Evolutionary conservation across 2,329 filamentous ascomycete genomes (phyloP).

Genomic region (Penicillium paneum): DNA sequence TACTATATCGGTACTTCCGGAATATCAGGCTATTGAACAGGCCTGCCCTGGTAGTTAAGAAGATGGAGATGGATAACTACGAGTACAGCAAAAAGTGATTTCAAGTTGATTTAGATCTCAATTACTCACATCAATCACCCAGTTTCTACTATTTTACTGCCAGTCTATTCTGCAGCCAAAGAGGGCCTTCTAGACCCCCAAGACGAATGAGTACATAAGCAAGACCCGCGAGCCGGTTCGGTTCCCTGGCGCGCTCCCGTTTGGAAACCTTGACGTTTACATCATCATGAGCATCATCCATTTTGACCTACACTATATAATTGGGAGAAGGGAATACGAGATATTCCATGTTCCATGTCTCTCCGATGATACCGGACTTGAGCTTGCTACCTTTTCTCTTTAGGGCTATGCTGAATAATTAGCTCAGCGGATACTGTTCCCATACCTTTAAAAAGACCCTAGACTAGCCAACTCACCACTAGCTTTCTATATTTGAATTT

Average conservation of each 20-base stretch:
- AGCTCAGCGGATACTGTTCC: not conserved
- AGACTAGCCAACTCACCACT: not conserved
- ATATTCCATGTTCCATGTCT: not conserved
- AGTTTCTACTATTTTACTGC: not conserved
- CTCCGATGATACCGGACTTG: not conserved
- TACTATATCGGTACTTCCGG: not conserved
- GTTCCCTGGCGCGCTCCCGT: slow-evolving; percentile 18
- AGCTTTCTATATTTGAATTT: not conserved
- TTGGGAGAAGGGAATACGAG: not conserved
- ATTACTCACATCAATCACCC: not conserved
- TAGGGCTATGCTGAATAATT: not conserved
- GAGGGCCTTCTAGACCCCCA: not conserved
- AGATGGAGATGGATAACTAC: not conserved
- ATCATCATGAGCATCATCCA: slow-evolving; percentile 29
- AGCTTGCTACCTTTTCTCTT: not conserved
- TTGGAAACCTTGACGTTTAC: slow-evolving; percentile 16
- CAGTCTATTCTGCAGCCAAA: not conserved
- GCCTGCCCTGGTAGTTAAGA: not conserved
- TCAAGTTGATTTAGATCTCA: too few relatives aligned
- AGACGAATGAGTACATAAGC: slow-evolving; percentile 17
- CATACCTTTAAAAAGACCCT: not conserved
- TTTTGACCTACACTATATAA: slow-evolving; percentile 4
- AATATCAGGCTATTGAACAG: not conserved
- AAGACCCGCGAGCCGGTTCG: slow-evolving; percentile 3
- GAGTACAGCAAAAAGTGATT: not conserved